Conservation (phyloP, 2,329 filamentous ascomycete species). For the Verticillium alfalfae region DNA sequence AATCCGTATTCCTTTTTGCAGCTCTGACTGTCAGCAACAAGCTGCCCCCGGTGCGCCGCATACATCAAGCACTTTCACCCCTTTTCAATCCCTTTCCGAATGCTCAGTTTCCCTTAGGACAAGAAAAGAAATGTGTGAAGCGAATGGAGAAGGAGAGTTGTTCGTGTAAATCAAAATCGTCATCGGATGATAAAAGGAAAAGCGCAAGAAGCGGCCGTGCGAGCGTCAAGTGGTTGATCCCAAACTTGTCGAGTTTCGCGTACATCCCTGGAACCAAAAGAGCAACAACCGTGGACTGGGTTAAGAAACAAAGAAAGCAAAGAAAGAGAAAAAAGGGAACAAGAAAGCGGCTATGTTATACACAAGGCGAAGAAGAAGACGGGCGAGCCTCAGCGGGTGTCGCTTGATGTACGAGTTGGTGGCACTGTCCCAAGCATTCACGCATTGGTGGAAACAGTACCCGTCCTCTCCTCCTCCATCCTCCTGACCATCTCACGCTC, state of each 20-base stretch:
- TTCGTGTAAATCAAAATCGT: background rate
- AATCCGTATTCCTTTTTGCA: background rate
- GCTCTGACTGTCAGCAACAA: background rate
- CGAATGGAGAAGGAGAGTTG: background rate
- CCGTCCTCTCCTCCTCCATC: slow-evolving; percentile 44
- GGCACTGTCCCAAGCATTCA: slow-evolving; percentile 12
- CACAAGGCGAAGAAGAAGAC: slow-evolving; percentile 8
- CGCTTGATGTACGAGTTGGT: background rate
- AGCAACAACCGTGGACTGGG: background rate
- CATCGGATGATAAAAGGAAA: background rate
- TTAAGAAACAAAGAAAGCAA: background rate
- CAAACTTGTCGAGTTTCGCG: background rate
- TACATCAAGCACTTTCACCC: background rate
- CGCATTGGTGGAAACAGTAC: slow-evolving; percentile 20
- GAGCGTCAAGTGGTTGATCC: background rate
- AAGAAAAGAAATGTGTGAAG: background rate
- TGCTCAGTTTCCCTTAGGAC: background rate
- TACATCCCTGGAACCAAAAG: background rate
- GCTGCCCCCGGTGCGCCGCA: background rate
- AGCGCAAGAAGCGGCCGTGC: background rate
- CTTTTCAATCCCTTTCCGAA: background rate
- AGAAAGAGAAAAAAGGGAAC: background rate
- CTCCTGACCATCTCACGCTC: slow-evolving; percentile 53
- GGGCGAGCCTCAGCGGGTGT: background rate
- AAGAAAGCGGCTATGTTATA: slow-evolving; percentile 9